These are phyloP conservation scores for Solanum pimpinellifolium DNA, from an alignment of 257 asterid genomes.

Conservation along the genomic window DNA sequence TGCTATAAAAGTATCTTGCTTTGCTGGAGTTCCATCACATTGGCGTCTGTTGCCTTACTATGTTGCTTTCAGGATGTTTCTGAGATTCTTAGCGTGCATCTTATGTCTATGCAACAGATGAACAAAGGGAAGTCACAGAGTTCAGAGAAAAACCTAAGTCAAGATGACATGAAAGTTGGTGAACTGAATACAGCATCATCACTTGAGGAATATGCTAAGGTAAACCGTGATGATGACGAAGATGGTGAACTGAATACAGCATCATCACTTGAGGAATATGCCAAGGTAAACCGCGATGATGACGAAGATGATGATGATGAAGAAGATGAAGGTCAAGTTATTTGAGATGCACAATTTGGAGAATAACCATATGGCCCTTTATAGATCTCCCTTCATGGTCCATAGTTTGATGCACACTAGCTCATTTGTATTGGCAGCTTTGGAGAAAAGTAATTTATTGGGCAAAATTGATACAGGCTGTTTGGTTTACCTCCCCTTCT, in stretches of 20 bases:
- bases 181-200: conserved; percentile 30
- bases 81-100: not conserved
- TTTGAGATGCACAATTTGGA: not conserved
- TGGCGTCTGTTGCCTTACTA: not conserved
- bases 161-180: conserved; percentile 35
- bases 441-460: not conserved
- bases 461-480: not conserved
- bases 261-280: conserved; percentile 41
- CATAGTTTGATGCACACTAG: not conserved
- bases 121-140: conserved; percentile 49
- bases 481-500: not conserved
- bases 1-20: not conserved
- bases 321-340: not conserved
- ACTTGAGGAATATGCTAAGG: conserved; percentile 37
- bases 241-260: conserved; percentile 35
- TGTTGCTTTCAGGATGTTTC: not conserved
- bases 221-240: conserved; percentile 14
- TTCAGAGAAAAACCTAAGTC: conserved; percentile 16
- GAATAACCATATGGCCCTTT: not conserved
- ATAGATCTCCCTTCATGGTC: not conserved
- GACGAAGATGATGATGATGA: conserved; percentile 8
- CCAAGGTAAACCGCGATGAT: conserved; percentile 9
- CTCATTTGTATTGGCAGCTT: not conserved
- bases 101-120: conserved; percentile 42
- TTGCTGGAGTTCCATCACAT: not conserved